Percentiles rank a stretch among this genome's conserved stretches.
Conservation (phyloP, 1,139 yeast genomes). For the Yamadazyma epiphylla region DNA sequence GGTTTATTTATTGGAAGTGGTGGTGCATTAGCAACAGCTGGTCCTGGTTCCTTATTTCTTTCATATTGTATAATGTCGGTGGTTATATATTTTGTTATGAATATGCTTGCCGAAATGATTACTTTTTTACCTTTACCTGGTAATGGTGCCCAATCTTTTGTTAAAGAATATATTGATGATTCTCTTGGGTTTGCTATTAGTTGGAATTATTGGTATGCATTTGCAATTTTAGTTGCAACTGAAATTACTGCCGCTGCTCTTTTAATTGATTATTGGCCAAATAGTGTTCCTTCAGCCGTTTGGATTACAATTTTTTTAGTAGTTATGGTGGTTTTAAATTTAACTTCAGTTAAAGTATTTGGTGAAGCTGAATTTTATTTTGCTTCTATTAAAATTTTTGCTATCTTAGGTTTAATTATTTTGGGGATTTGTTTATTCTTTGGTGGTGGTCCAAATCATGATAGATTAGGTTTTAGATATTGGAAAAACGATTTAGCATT, state of each 20-base stretch:
- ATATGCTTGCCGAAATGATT: conserved; percentile 60
- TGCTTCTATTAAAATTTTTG: conserved; percentile 50
- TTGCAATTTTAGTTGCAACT: conserved; percentile 45
- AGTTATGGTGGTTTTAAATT: conserved; percentile 33
- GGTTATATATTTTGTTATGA: conserved; percentile 54
- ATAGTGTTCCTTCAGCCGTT: conserved; percentile 44
- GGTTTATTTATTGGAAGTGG: conserved; percentile 49
- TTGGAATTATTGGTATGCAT: conserved; percentile 46
- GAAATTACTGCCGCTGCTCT: conserved; percentile 53
- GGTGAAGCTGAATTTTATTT: conserved; percentile 70
- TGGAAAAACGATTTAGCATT: conserved; percentile 64
- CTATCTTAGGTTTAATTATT: conserved; percentile 36
- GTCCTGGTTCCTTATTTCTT: conserved; percentile 49
- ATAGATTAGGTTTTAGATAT: conserved; percentile 57
- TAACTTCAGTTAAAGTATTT: conserved; percentile 46
- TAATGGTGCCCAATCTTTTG: conserved; percentile 38
- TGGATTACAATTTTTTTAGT: conserved; percentile 52
- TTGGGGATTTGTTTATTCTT: conserved; percentile 42
- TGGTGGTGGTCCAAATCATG: conserved; percentile 57
- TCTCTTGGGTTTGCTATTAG: conserved; percentile 48
- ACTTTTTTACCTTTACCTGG: conserved; percentile 52
- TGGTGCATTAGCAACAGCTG: conserved; percentile 39
- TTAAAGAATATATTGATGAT: conserved; percentile 30
- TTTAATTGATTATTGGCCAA: conserved; percentile 56
- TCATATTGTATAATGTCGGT: conserved; percentile 48